Conservation (phyloP, 2,329 filamentous ascomycete species). For the Penicillium sp. region DNA sequence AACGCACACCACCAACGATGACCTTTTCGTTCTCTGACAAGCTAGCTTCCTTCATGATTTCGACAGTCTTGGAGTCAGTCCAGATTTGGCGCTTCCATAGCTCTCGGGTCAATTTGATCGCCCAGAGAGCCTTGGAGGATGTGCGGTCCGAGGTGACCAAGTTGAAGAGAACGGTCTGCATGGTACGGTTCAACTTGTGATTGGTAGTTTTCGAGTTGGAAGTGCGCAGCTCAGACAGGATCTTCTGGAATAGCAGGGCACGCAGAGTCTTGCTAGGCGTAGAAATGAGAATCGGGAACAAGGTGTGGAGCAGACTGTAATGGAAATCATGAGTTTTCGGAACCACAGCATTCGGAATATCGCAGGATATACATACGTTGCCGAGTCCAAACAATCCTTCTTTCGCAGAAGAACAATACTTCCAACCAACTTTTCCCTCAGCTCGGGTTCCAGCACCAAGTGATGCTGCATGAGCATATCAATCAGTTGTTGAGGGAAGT, state of each 20-base stretch:
- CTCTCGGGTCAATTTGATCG: constrained; percentile 91
- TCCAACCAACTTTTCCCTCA: constrained; percentile 92
- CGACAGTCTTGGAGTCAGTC: constrained; percentile 92
- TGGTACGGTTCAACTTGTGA: constrained; percentile 86
- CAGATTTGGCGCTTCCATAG: constrained; percentile 96
- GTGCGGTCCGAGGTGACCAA: constrained; percentile 81
- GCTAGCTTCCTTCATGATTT: constrained; percentile 94
- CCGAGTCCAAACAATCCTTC: constrained; percentile 89
- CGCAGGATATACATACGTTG: constrained; percentile 46
- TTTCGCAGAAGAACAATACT: constrained; percentile 82
- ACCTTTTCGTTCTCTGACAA: constrained; percentile 93
- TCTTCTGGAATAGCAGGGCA: constrained; percentile 81
- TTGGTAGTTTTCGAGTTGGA: constrained; percentile 86
- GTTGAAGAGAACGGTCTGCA: constrained; percentile 92
- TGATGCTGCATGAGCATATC: constrained; percentile 80
- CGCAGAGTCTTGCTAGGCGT: constrained; percentile 89
- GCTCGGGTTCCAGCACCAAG: constrained; percentile 73
- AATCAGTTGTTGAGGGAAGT: constrained; percentile 79
- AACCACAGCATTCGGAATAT: not conserved
- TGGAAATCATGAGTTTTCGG: not conserved
- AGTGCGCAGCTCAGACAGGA: constrained; percentile 83
- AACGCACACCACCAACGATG: constrained; percentile 78
- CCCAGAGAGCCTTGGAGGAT: constrained; percentile 88
- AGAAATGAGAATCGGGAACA: constrained; percentile 92
- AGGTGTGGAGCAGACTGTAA: constrained; percentile 69